Evolutionary conservation across 805 yeast species (phyloP), one percentile per base, ranked within the genome.

Genomic region (Myxozyma neglecta): DNA sequence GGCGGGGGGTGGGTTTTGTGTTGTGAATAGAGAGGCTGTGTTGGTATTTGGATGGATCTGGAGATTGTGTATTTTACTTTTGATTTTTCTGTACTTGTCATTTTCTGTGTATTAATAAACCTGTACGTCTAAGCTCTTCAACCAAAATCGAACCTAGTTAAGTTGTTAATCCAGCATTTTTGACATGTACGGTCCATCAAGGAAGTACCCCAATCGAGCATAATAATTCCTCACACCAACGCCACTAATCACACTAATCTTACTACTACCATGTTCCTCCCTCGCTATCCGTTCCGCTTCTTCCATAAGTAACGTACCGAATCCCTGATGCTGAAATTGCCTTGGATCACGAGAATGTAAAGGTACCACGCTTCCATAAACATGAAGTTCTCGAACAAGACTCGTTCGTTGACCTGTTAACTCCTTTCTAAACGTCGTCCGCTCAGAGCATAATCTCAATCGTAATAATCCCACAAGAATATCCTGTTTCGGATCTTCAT

Each of bases 151-250:
- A 29, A n/a, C 1, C n/a, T 24, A 24, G 16, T 14, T 47, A n/a
- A n/a, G 51, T 29, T 29, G 4, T 46, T 18, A 36, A 34, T 11
- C n/a, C 56, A 75, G 62, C 72, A 61, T 59, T 68, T 88, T 94
- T n/a, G 98, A 92, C 99, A 94, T 94, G 76, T 82, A 94, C 14
- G 98, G 98, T 1, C 99, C 99, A 71, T 94, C 99, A 64, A 94
- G 79, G 66, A 81, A 83, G 75, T 94, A 94, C 3, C 99, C 99
- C 64, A 94, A 80, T 70, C 90, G 88, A 16, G 90, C 93, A 71
- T 94, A 94, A 76, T 94, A 94, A 74, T 93, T 94, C 73, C 99
- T 83, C 43, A 94, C 99, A 68, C 99, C 99, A 45, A 94, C 97
- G 68, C 99, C 99, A 39, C 96, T 87, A 69, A 94, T 94, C 57